Base-by-base conservation (phyloP, 495 filamentous ascomycete species). In the Aspergillus incahuasiensis region DNA sequence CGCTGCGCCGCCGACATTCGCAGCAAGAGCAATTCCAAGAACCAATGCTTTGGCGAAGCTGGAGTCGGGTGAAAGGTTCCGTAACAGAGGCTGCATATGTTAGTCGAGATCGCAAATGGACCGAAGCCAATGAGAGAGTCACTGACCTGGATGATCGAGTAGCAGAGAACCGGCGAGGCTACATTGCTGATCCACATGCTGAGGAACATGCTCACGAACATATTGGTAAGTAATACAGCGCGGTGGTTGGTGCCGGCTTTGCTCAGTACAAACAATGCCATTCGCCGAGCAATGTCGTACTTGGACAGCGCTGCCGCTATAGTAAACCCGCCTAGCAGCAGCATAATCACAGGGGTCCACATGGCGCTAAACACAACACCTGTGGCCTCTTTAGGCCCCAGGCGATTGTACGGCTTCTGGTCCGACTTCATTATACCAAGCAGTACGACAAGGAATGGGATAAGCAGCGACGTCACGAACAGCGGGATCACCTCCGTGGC, bases 121-220 rank as follows among this genome's bases (percentile, higher is more conserved):
- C 32, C 32, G 32, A 28, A 28, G 8, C 12, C 32, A 15, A 35
- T 2, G 12, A 2, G 16, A 9, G 24, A n/a, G 55, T 63, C n/a
- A 30, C 20, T 9, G 11, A 87, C 85, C 78, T 94, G 89, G 58
- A 96, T 91, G 68, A 97, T 97, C 15, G 90, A 95, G 67, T 91
- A 97, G 77, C 95, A 99, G 8, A 99, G 81, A n/a, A 99, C 94
- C 0, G 94, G 94, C 5, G 95, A 92, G 16, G 94, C 94, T 32
- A 99, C 94, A 60, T 99, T 99, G 69, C 89, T 95, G 65, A 99
- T 97, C 82, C 95, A 92, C 94, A 99, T 99, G 61, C 90, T 96
- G 34, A 92, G 82, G 65, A 97, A 92, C 73, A 92, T 92, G 57
- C 94, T 94, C 42, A 99, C 94, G 62, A 96, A 95, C 94, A 99